Base-by-base conservation (phyloP, 129 eudicot species). In the Saposhnikovia divaricata region DNA sequence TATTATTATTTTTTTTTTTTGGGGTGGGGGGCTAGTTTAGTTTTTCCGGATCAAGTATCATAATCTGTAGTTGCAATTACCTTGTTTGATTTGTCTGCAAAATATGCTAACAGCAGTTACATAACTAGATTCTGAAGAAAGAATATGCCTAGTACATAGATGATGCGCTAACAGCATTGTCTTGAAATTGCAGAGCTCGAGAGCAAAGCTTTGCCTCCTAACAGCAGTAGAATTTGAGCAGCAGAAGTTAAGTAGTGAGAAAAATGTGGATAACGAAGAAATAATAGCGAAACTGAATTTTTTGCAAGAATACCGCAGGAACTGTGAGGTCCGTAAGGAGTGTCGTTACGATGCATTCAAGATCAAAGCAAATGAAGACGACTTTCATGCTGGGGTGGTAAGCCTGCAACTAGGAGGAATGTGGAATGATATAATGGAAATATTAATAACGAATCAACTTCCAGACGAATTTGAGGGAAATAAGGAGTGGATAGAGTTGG, bases 381-480 rank as follows among this genome's bases (percentile, higher is more conserved):
- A 89, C 74, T 89, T 89, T 81, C 27, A 85, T 3, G 86, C 83
- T 48, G 83, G 85, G 43, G 77, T 89, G 11, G 78, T 70, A 45
- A 81, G 90, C 73, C 79, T 80, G 19, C 87, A 85, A 80, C 82
- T 83, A 72, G 83, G 89, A 18, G 93, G 90, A 4, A 85, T 85
- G 47, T 89, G 93, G 93, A 89, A 87, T 78, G 90, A 89, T 74
- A 87, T 89, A 28, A 51, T 85, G 0, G 93, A 89, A 46, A 89
- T 87, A 90, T 79, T 89, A 74, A 87, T 81, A 74, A 81, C 84
- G 46, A 55, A 74, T 38, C 89, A 87, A 79, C 88, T 89, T 6
- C 93, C 93, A 5, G 93, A 89, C 47, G 82, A 81, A 63, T 89
- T 89, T 18, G 93, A 87, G 81, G 87, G 86, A 48, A 73, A 81